These are phyloP conservation scores for Aspergillus candidus DNA, from an alignment of 2,329 filamentous ascomycete genomes.

Conservation along the genomic window DNA sequence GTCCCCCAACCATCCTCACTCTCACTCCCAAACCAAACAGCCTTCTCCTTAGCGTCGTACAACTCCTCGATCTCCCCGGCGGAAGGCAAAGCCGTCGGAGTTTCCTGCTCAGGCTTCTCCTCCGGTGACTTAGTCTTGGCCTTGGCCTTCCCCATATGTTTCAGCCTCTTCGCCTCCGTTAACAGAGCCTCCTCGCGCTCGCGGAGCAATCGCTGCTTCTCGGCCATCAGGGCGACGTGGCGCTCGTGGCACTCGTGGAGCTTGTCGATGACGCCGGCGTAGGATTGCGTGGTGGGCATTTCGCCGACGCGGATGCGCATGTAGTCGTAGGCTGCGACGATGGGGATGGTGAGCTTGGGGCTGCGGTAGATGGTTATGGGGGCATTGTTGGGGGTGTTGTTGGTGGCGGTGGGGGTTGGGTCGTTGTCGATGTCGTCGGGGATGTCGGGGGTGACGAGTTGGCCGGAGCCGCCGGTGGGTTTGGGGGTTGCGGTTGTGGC, in stretches of 20 bases:
- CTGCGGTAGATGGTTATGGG: neutral
- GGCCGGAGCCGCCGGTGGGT: slow-evolving; percentile 1
- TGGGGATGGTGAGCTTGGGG: slow-evolving; percentile 22
- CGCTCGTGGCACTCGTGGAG: slow-evolving; percentile 43
- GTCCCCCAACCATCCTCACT: slow-evolving; percentile 33
- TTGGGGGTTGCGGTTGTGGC: slow-evolving; percentile 11
- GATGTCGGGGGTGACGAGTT: slow-evolving; percentile 7
- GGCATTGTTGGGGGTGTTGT: slow-evolving; percentile 6
- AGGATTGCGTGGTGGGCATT: slow-evolving; percentile 52
- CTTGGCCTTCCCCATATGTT: slow-evolving; percentile 18
- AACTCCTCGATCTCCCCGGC: slow-evolving; percentile 1
- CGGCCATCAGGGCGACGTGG: slow-evolving; percentile 21
- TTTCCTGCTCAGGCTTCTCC: slow-evolving; percentile 6
- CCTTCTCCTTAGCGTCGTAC: slow-evolving; percentile 7
- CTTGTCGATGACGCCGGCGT: slow-evolving; percentile 51
- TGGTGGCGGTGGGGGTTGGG: slow-evolving; percentile 7
- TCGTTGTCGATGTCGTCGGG: slow-evolving; percentile 26
- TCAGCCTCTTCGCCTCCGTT: slow-evolving; percentile 17
- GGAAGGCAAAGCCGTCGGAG: neutral
- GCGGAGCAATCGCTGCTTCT: slow-evolving; percentile 13
- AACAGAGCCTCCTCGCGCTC: slow-evolving; percentile 16
- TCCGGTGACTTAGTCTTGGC: slow-evolving; percentile 17
- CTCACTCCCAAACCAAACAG: slow-evolving; percentile 32
- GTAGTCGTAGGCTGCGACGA: slow-evolving; percentile 57
- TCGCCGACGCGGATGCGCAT: slow-evolving; percentile 58